phyloP scores from a whole-genome alignment of 495 filamentous ascomycete genomes.

The Pseudoneurospora amorphoporcata region DNA sequence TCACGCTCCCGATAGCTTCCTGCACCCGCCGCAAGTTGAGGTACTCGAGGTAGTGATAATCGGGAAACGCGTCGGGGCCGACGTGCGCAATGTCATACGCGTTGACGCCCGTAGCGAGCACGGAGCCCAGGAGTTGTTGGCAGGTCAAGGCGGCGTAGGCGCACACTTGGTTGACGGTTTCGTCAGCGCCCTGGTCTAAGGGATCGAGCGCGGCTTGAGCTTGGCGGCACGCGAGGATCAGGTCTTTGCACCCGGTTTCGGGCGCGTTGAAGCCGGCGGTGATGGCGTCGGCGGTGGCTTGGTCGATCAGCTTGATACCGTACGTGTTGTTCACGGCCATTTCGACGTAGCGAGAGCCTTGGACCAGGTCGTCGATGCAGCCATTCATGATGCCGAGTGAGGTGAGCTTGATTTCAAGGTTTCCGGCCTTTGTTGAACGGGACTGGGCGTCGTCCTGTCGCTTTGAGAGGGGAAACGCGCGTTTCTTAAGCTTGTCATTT shows the following conservation, averaged over 20 bases:
- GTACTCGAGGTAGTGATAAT: slow-evolving; percentile 51
- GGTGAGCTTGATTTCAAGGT: slow-evolving; percentile 44
- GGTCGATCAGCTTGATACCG: slow-evolving; percentile 49
- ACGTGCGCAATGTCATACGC: slow-evolving; percentile 52
- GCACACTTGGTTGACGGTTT: slow-evolving; percentile 39
- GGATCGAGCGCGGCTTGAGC: slow-evolving; percentile 34
- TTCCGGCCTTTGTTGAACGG: slow-evolving; percentile 34
- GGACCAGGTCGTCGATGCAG: slow-evolving; percentile 63
- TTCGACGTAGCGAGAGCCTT: slow-evolving; percentile 54
- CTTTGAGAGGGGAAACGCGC: slow-evolving; percentile 5
- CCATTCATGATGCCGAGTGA: slow-evolving; percentile 59
- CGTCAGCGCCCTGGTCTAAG: slow-evolving; percentile 30
- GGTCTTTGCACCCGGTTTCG: slow-evolving; percentile 40
- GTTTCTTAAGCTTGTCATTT: slow-evolving; percentile 25
- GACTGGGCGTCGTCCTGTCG: slow-evolving; percentile 12
- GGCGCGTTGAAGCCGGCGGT: slow-evolving; percentile 34
- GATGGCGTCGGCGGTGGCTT: slow-evolving; percentile 26
- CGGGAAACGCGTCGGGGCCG: slow-evolving; percentile 52
- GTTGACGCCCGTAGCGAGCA: slow-evolving; percentile 34
- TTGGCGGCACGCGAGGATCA: slow-evolving; percentile 40
- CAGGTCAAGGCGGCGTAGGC: slow-evolving; percentile 32
- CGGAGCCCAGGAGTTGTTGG: slow-evolving; percentile 37
- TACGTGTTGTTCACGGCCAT: slow-evolving; percentile 72
- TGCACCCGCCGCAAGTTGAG: slow-evolving; percentile 54
- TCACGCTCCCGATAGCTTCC: slow-evolving; percentile 48